Conservation (phyloP, 139 green algal species). For the Dunaliella sp. region DNA sequence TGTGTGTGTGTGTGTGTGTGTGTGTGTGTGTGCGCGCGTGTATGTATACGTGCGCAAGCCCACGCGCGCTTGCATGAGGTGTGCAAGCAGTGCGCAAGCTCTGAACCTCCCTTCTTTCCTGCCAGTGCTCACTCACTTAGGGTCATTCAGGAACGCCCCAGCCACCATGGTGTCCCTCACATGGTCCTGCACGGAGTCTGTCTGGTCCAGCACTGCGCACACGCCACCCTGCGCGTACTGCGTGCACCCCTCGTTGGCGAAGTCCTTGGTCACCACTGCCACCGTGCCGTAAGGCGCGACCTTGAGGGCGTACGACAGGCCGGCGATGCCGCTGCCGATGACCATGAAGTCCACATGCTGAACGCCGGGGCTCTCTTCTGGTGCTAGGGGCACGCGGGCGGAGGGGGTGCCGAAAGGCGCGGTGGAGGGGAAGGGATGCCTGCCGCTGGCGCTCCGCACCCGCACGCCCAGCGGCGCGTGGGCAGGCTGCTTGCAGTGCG, state of each 20-base stretch:
- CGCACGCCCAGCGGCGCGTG: too few relatives aligned
- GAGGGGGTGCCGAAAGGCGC: neutral
- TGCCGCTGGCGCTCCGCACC: too few relatives aligned
- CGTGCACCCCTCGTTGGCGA: constrained; percentile 78
- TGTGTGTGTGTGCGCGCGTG: too few relatives aligned
- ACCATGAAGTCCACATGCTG: constrained; percentile 88
- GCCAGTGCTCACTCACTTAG: constrained; percentile 68
- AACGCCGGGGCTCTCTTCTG: constrained; percentile 14
- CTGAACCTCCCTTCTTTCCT: too few relatives aligned
- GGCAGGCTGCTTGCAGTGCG: too few relatives aligned
- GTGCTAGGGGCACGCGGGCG: neutral
- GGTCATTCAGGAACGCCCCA: constrained; percentile 79
- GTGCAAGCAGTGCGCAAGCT: too few relatives aligned
- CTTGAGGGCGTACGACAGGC: constrained; percentile 92
- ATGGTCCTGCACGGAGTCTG: constrained; percentile 85
- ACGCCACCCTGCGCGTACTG: constrained; percentile 92
- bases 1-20: too few relatives aligned
- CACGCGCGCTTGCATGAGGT: too few relatives aligned
- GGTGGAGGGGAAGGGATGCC: neutral
- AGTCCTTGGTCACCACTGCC: constrained; percentile 91
- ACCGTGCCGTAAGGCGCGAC: constrained; percentile 89
- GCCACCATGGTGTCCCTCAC: constrained; percentile 89
- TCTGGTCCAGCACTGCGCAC: constrained; percentile 87
- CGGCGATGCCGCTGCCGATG: constrained; percentile 92
- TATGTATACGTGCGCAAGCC: too few relatives aligned